These are phyloP conservation scores for Penicillium maclennaniae DNA, from an alignment of 495 filamentous ascomycete species.

Conservation along the genomic window DNA sequence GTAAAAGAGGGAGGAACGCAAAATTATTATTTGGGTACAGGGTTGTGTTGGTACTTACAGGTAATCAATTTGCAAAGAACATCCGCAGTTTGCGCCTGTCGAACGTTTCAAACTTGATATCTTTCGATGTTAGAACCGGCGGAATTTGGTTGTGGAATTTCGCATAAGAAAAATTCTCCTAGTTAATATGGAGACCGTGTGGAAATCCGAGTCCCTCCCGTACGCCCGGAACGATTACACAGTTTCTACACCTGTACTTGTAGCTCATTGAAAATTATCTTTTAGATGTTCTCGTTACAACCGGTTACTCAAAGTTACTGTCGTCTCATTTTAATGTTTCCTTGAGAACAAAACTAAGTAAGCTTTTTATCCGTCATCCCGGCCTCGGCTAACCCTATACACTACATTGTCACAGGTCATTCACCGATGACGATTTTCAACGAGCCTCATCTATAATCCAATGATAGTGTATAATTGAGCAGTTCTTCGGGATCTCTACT, in stretches of 20 bases:
- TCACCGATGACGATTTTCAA: neutral
- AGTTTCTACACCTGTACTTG: neutral
- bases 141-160: neutral
- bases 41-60: neutral
- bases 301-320: neutral
- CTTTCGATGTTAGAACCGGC: neutral
- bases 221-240: conserved; percentile 8
- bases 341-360: neutral
- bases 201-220: conserved; percentile 7
- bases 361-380: neutral
- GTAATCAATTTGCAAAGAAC: neutral
- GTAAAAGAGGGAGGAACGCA: conserved; percentile 22
- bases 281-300: neutral
- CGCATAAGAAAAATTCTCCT: conserved; percentile 3
- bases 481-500: neutral
- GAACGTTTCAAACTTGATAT: neutral
- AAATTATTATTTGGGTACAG: conserved; percentile 25
- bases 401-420: neutral
- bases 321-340: neutral
- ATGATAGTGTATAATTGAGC: neutral
- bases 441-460: conserved; percentile 2
- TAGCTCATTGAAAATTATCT: neutral
- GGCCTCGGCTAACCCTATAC: neutral
- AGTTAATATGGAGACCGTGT: conserved; percentile 6
- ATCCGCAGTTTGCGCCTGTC: neutral